Percentiles rank a stretch among this genome's conserved stretches.
These are phyloP conservation scores for Paecilomyces variotii DNA, from an alignment of 2,329 filamentous ascomycete species.

Conservation along the genomic window DNA sequence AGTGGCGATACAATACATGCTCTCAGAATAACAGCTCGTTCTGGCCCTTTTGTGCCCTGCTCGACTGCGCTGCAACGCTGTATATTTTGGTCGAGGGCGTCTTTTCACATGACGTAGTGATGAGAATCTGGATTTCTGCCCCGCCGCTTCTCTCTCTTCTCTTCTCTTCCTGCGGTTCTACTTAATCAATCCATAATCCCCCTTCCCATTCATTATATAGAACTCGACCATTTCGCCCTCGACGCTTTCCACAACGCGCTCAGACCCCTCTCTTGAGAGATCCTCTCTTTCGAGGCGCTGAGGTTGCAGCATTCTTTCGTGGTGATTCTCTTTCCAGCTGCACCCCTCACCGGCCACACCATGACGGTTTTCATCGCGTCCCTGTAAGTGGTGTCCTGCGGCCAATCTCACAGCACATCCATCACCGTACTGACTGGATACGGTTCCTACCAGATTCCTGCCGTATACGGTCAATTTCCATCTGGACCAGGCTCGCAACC, in stretches of 20 bases:
- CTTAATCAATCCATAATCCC: background rate
- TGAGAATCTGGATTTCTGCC: constrained; percentile 10
- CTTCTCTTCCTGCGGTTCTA: background rate
- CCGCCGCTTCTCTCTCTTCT: background rate
- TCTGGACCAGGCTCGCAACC: constrained; percentile 37
- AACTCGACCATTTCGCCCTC: constrained; percentile 8
- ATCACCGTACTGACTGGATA: constrained; percentile 23
- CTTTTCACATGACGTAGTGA: constrained; percentile 28
- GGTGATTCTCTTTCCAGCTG: background rate
- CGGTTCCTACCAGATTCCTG: constrained; percentile 61
- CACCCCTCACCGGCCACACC: background rate
- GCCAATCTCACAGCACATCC: background rate
- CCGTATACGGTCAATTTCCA: constrained; percentile 89
- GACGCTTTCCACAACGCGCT: constrained; percentile 4
- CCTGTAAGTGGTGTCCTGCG: constrained; percentile 40
- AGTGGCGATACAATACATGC: too few species aligned
- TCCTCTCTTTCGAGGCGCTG: background rate
- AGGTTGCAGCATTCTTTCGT: background rate
- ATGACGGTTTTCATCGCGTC: constrained; percentile 57
- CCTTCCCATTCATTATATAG: background rate
- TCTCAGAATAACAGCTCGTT: background rate
- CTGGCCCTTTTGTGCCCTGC: background rate
- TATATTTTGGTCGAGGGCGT: background rate
- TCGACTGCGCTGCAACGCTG: constrained; percentile 6
- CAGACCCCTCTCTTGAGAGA: constrained; percentile 4